Evolutionary conservation across 345 rosid genomes (phyloP).

Genomic region (Gossypium stocksii): DNA sequence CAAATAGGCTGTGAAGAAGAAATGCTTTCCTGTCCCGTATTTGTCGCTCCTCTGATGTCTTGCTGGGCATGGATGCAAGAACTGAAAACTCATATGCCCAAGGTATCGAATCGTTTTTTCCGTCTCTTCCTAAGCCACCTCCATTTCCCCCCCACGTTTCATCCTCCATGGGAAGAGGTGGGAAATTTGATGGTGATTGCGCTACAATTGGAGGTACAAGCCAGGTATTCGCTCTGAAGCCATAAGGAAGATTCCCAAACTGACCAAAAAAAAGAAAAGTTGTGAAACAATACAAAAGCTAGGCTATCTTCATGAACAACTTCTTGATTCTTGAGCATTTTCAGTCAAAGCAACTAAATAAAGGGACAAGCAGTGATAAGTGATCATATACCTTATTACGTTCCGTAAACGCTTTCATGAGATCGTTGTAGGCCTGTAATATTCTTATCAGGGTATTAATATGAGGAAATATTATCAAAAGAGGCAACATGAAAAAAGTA

Average conservation of each 20-base stretch:
- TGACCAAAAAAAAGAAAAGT: conserved; percentile 25
- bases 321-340: conserved; percentile 1
- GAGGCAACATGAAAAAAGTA: neutral
- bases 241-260: conserved; percentile 99
- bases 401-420: conserved; percentile 81
- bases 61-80: conserved; percentile 85
- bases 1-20: conserved; percentile 92
- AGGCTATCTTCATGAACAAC: conserved; percentile 4
- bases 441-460: conserved; percentile 4
- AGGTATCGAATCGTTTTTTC: conserved; percentile 64
- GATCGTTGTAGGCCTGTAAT: conserved; percentile 77
- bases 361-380: neutral
- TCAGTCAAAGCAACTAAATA: conserved; percentile 12
- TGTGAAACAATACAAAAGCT: neutral
- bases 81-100: conserved; percentile 77
- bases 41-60: conserved; percentile 90
- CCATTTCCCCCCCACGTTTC: conserved; percentile 92
- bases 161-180: conserved; percentile 81
- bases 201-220: conserved; percentile 80
- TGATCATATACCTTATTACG: conserved; percentile 73
- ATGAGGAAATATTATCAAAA: neutral
- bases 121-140: conserved; percentile 91
- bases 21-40: conserved; percentile 90
- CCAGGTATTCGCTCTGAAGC: conserved; percentile 98
- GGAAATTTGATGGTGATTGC: conserved; percentile 62